A percentile compares a stretch with the other conserved stretches of the same genome.
phyloP scores from a whole-genome alignment of 2,329 filamentous ascomycete species.

The Tolypocladium ophioglossoides region DNA sequence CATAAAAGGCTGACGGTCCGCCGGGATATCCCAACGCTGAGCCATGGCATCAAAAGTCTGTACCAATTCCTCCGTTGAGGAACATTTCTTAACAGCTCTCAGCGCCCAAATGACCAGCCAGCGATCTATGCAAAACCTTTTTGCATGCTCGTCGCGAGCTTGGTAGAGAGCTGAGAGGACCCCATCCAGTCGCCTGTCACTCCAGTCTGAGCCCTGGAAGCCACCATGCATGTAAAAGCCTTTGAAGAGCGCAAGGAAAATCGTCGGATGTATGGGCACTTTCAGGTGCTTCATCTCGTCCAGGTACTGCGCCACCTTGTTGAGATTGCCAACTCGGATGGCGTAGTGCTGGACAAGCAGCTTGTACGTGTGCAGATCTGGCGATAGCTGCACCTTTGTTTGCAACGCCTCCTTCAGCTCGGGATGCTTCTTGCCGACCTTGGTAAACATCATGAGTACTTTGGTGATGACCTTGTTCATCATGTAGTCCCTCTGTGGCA shows the following conservation, averaged over 20 bases:
- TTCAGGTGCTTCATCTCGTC: slow-evolving; percentile 67
- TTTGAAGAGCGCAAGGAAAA: slow-evolving; percentile 74
- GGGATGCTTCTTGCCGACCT: slow-evolving; percentile 42
- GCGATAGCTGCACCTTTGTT: slow-evolving; percentile 52
- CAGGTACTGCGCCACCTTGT: slow-evolving; percentile 59
- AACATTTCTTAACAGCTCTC: slow-evolving; percentile 52
- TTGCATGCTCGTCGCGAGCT: slow-evolving; percentile 35
- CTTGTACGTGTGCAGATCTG: slow-evolving; percentile 69
- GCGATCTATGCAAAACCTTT: slow-evolving; percentile 40
- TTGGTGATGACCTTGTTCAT: slow-evolving; percentile 40
- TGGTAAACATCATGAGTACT: slow-evolving; percentile 47
- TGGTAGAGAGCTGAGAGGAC: slow-evolving; percentile 56
- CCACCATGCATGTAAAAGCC: slow-evolving; percentile 70
- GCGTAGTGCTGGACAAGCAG: slow-evolving; percentile 70
- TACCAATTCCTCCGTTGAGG: slow-evolving; percentile 38
- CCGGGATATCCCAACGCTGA: slow-evolving; percentile 33
- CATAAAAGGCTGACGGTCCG: slow-evolving; percentile 33
- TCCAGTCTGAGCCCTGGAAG: slow-evolving; percentile 58
- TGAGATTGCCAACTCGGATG: slow-evolving; percentile 56
- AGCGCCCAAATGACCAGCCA: slow-evolving; percentile 54
- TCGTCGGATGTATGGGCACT: slow-evolving; percentile 60
- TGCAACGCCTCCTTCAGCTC: slow-evolving; percentile 46
- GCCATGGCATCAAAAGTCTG: slow-evolving; percentile 42
- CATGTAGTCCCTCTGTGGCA: slow-evolving; percentile 35
- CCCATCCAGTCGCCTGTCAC: slow-evolving; percentile 51